Percentiles rank a stretch among this genome's conserved stretches.
Conservation (phyloP, 139 green algal species). For the Picochlorum costavermella region DNA sequence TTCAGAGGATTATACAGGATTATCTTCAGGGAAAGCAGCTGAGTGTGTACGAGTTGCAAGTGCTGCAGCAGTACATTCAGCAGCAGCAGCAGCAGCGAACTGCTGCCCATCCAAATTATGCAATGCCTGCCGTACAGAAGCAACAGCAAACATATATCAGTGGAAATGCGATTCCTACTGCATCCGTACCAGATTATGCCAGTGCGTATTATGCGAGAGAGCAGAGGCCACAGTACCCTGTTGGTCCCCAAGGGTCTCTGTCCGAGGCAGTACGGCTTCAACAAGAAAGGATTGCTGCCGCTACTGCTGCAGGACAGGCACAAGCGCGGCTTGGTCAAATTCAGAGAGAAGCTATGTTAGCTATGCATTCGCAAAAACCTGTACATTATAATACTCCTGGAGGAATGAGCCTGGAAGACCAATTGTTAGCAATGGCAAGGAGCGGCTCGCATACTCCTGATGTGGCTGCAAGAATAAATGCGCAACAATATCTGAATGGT, state of each 20-base stretch:
- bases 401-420: background rate
- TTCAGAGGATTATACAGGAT: constrained; percentile 13
- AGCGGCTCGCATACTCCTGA: constrained; percentile 7
- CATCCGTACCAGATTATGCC: too few relatives aligned
- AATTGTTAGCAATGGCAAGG: background rate
- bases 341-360: constrained; percentile 31
- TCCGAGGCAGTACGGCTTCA: background rate
- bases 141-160: too few relatives aligned
- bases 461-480: constrained; percentile 1
- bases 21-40: background rate
- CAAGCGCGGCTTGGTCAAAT: constrained; percentile 11
- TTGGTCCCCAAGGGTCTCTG: too few relatives aligned
- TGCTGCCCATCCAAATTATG: too few relatives aligned
- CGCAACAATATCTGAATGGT: constrained; percentile 16
- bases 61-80: background rate
- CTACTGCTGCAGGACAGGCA: background rate
- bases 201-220: too few relatives aligned
- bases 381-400: background rate
- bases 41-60: background rate
- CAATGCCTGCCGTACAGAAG: too few relatives aligned
- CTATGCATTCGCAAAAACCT: constrained; percentile 20
- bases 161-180: too few relatives aligned
- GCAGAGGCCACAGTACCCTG: too few relatives aligned
- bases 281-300: background rate
- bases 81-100: background rate